Base-by-base conservation (phyloP, 163 green algal species). In the Chloromonas sp. region DNA sequence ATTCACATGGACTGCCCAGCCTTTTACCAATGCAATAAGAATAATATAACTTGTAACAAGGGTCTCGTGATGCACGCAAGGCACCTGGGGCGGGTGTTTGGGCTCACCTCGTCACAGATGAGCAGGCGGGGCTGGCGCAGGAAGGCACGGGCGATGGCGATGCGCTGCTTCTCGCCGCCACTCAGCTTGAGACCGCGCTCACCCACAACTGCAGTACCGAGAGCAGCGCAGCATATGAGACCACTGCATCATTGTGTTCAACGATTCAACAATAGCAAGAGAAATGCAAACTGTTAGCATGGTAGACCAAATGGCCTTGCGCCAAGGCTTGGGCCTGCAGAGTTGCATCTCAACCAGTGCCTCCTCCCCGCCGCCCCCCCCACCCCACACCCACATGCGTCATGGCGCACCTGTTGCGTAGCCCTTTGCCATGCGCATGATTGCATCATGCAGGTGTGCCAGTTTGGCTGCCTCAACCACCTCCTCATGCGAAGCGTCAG, bases 121-220 rank as follows among this genome's bases (percentile, higher is more conserved):
- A 98, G 90, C 84, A 98, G 90, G 15, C 93, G 88, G 0, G 96
- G 96, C 0, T 87, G 61, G n/a, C 92, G 85, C 82, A 97, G 87
- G 84, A 95, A 95, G 2, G 94, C 91, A 1, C 94, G 82, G 60
- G 93, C 93, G 76, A 92, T 92, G 8, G 91, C 88, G 36, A 93
- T 87, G 8, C 89, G 88, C 85, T 93, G 82, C 93, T 98, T 98
- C 90, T 99, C 96, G 0, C 97, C 97, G 0, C 97, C 97, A 76
- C 91, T 96, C 1, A 99, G 93, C 85, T 98, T 97, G 61, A 98
- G 89, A 2, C 96, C 95, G 0, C 96, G 91, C 92, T 98, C 96
- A 0, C 96, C 96, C 60, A 98, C 94, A 61, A 84, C 81, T 84
- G 81, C 81, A 79, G 1, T 1, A 57, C 79, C 71, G 2, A 79